Base-by-base conservation (phyloP, 2,329 filamentous ascomycete species). In the Thyridium curvatum region DNA sequence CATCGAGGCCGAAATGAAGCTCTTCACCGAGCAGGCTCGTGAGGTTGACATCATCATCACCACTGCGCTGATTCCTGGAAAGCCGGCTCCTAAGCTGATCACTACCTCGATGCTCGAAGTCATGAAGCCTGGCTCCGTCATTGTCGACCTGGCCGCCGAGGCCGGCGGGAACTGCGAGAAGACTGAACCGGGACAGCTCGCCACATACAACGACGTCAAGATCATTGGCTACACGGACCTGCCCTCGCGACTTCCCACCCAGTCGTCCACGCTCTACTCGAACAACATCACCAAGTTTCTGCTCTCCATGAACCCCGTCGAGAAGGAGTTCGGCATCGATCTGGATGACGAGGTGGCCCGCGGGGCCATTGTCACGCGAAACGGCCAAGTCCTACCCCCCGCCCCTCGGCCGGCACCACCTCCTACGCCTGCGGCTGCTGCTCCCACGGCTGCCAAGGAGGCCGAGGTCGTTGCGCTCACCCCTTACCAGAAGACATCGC, bases 41-140 rank as follows among this genome's bases (percentile, higher is more conserved):
- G 89, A 95, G 30, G 87, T 94, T 37, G 88, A 95, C 60, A 94
- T 95, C 46, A 85, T 95, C 44, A 85, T 95, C 55, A 94, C 88
- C 2, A 95, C 89, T 2, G 89, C 89, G n/a, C 62, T 94, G 51
- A 94, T 95, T 43, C 89, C 89, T 0, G 89, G 88, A 41, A 84
- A 75, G 49, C 84, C 84, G 18, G 87, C 88, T 0, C 89, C 89
- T 0, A 91, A 84, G 52, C 69, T 95, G 21, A 90, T 95, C 52
- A 90, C 84, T 4, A 85, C 86, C 60, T 62, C 78, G 48, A 88
- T 88, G 77, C 71, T 91, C 18, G 74, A 82, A 48, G 81, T 84
- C 33, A 94, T 95, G 88, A 94, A 86, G 58, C 88, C 88, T 3
- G 89, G 89, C 16, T 93, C 86, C 3, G 84, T 94, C 4, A 72